These are phyloP conservation scores for Haplosporangium sp. DNA, from an alignment of 371 early-diverging fungal genomes.

Conservation along the genomic window DNA sequence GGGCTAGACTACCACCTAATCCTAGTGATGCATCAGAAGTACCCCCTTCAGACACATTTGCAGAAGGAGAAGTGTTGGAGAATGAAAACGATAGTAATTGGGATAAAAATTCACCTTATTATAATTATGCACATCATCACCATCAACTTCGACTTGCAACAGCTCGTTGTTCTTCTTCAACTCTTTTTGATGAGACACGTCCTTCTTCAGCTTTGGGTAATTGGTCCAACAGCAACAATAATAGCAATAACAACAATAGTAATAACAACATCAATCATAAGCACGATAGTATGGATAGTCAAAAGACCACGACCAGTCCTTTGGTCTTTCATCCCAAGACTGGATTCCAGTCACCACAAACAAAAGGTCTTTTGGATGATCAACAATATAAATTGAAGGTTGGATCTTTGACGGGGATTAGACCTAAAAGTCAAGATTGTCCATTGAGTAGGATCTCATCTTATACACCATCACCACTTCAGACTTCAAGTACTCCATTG, in stretches of 20 bases:
- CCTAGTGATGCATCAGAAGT: constrained; percentile 46
- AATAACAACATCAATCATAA: background rate
- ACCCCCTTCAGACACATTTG: constrained; percentile 21
- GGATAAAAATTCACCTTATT: constrained; percentile 22
- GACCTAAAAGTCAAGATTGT: no score
- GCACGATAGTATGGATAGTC: constrained; percentile 10
- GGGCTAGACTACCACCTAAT: constrained; percentile 25
- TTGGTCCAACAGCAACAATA: constrained; percentile 5
- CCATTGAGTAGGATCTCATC: background rate
- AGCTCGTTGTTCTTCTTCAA: constrained; percentile 54
- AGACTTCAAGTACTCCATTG: constrained; percentile 29
- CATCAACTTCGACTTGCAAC: constrained; percentile 17
- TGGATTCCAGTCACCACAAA: constrained; percentile 11
- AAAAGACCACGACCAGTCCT: constrained; percentile 2
- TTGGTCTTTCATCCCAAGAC: constrained; percentile 8
- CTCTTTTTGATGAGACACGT: constrained; percentile 45
- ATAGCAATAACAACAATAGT: no score
- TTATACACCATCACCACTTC: constrained; percentile 23
- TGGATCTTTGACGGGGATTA: constrained; percentile 19
- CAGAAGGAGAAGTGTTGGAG: constrained; percentile 41
- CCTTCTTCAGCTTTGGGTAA: constrained; percentile 21
- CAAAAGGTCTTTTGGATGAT: background rate
- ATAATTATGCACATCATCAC: constrained; percentile 11
- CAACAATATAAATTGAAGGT: constrained; percentile 20
- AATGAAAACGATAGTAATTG: constrained; percentile 15